Evolutionary conservation across 2,329 filamentous ascomycete genomes (phyloP).

Genomic region (Aspergillus sp.): DNA sequence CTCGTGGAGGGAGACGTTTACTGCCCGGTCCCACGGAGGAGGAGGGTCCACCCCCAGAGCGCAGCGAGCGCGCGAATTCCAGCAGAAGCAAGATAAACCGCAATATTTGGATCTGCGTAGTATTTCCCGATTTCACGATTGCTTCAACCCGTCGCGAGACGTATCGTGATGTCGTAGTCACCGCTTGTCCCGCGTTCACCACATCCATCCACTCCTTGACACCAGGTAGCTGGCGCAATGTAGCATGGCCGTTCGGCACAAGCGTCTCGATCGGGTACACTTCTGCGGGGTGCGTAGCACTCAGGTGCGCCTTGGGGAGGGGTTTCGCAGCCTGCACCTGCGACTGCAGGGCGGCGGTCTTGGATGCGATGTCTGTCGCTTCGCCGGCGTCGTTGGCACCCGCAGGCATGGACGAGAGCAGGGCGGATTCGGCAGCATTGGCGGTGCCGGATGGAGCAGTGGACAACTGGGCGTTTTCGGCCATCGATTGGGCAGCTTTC

Average conservation of each 20-base stretch:
- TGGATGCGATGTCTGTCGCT: constrained; percentile 23
- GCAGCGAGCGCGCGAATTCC: constrained; percentile 33
- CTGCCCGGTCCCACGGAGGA: constrained; percentile 22
- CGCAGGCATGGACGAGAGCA: constrained; percentile 36
- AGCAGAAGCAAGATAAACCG: constrained; percentile 39
- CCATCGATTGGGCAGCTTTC: constrained; percentile 40
- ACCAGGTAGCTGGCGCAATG: constrained; percentile 34
- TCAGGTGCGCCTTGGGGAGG: constrained; percentile 35
- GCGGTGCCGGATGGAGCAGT: constrained; percentile 28
- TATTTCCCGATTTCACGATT: constrained; percentile 32
- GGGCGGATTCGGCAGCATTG: constrained; percentile 35
- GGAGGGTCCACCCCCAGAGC: constrained; percentile 18
- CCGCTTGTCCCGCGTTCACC: constrained; percentile 25
- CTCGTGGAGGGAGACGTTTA: constrained; percentile 33
- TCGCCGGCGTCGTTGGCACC: constrained; percentile 9
- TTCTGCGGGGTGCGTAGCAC: constrained; percentile 36
- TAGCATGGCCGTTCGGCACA: constrained; percentile 34
- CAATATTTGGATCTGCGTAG: constrained; percentile 36
- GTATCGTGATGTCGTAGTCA: constrained; percentile 37
- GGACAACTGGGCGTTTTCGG: constrained; percentile 41
- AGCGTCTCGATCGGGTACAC: constrained; percentile 39
- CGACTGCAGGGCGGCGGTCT: constrained; percentile 29
- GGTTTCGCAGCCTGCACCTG: constrained; percentile 41
- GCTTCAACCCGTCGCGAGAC: constrained; percentile 36
- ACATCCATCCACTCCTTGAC: constrained; percentile 37